Base-by-base conservation (phyloP, 2,329 filamentous ascomycete species). In the Aspergillus glaucus region DNA sequence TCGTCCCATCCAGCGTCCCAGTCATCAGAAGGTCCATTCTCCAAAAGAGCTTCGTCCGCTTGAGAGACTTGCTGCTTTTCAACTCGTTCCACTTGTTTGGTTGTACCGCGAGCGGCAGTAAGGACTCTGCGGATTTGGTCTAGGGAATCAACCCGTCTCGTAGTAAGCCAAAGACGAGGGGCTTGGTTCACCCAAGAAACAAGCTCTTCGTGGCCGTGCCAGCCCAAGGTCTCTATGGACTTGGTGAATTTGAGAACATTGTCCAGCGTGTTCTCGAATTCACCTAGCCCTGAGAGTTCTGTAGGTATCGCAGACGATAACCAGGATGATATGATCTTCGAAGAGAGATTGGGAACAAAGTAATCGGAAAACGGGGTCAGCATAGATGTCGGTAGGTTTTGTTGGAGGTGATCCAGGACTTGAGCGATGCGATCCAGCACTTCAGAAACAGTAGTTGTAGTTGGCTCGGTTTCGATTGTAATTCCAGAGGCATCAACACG, bases 1-100 rank as follows among this genome's bases (percentile, higher is more conserved):
- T 88, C 86, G 50, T 85, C 82, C 90, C 91, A 96, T 10, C 81
- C 85, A 41, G 82, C 81, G 59, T 87, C 84, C 87, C 89, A 94
- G 43, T 89, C 88, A 52, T 74, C 63, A 8, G 55, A 73, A 12
- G 70, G 66, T 12, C 75, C 76, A 19, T 77, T 80, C 1, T 79
- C 76, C 26, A 79, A 71, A 34, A 90, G 75, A 51, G 86, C 76
- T 48, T 81, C 80, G 46, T 87, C 86, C 55, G 86, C 82, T 44
- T 79, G 77, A 2, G 84, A 84, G 0, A 96, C 77, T 64, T 86
- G 82, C 60, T 93, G 86, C 44, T 85, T 94, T 67, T 97, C 92
- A 1, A 94, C 76, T 59, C 87, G 82, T 65, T 96, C 90, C 1
- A 95, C 90, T 42, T 79, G 76, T 56, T 81, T 86, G 12, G 84